Percentiles rank a stretch among this genome's conserved stretches.
Evolutionary conservation across 1,284 basidiomycete genomes (phyloP).

Genomic region (Mycena citricolor): DNA sequence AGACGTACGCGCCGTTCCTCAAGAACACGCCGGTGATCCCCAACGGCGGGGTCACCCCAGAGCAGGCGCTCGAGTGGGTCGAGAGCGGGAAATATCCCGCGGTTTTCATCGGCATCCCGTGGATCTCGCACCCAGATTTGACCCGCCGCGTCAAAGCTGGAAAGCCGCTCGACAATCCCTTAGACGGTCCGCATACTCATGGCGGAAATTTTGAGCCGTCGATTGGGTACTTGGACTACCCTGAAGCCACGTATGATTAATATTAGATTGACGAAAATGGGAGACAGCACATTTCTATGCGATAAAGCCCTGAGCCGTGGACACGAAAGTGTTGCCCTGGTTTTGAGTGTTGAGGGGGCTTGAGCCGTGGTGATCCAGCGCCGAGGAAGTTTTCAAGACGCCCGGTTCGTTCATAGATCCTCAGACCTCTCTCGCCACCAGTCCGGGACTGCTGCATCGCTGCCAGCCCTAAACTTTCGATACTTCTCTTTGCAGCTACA

Average conservation of each 20-base stretch:
- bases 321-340: no score
- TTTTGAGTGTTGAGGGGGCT: no score
- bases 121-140: conserved; percentile 30
- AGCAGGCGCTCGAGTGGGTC: conserved; percentile 26
- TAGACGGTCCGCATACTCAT: conserved; percentile 8
- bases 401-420: no score
- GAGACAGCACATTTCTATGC: no score
- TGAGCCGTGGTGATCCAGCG: no score
- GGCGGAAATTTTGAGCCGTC: conserved; percentile 9
- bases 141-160: conserved; percentile 26
- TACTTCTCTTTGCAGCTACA: no score
- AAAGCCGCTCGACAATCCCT: conserved; percentile 14
- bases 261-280: no score
- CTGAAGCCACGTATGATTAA: conserved; percentile 6
- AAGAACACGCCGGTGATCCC: conserved; percentile 29
- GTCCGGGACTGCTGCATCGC: no score
- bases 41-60: conserved; percentile 26
- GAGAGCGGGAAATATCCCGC: conserved; percentile 26
- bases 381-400: no score
- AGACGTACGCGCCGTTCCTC: conserved; percentile 31
- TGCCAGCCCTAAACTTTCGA: no score
- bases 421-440: no score
- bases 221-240: conserved; percentile 13
- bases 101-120: conserved; percentile 28
- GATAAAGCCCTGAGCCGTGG: no score